A percentile compares a stretch with the other conserved stretches of the same genome.
phyloP scores from a whole-genome alignment of 805 yeast species.

The Cyberlindnera americana region DNA sequence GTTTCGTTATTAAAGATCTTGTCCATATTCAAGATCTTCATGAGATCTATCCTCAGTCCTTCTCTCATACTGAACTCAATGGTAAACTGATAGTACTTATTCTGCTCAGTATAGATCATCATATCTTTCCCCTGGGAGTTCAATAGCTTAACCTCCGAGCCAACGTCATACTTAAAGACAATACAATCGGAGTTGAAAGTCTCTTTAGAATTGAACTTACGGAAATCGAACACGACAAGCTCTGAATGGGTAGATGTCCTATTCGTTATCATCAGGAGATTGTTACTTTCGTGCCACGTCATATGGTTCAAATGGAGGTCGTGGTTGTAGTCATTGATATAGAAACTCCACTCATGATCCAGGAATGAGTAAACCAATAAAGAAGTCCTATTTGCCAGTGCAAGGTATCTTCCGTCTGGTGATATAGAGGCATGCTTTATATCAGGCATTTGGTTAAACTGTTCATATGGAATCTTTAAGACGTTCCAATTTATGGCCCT shows the following conservation, averaged over 20 bases:
- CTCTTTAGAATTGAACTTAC: constrained; percentile 14
- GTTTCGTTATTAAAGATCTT: constrained; percentile 12
- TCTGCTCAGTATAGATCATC: constrained; percentile 18
- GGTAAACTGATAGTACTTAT: constrained; percentile 24
- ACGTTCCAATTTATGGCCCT: constrained; percentile 22
- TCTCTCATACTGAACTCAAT: constrained; percentile 14
- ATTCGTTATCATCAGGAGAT: constrained; percentile 22
- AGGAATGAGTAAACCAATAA: constrained; percentile 23
- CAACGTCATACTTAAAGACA: constrained; percentile 30
- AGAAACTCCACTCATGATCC: constrained; percentile 27
- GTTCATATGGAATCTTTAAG: constrained; percentile 23
- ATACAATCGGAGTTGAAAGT: constrained; percentile 24
- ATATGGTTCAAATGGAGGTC: constrained; percentile 19
- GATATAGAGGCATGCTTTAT: constrained; percentile 23
- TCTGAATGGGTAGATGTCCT: constrained; percentile 20
- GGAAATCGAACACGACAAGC: constrained; percentile 25
- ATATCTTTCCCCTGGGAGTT: constrained; percentile 24
- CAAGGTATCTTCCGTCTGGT: constrained; percentile 24
- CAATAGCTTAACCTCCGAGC: constrained; percentile 15
- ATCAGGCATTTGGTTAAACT: constrained; percentile 19
- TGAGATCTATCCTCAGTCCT: constrained; percentile 22
- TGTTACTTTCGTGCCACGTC: constrained; percentile 20
- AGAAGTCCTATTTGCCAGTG: constrained; percentile 19
- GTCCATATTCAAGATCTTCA: constrained; percentile 16
- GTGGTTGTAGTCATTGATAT: constrained; percentile 25